Conservation (phyloP, 2,329 filamentous ascomycete species). For the Colletotrichum sp. region DNA sequence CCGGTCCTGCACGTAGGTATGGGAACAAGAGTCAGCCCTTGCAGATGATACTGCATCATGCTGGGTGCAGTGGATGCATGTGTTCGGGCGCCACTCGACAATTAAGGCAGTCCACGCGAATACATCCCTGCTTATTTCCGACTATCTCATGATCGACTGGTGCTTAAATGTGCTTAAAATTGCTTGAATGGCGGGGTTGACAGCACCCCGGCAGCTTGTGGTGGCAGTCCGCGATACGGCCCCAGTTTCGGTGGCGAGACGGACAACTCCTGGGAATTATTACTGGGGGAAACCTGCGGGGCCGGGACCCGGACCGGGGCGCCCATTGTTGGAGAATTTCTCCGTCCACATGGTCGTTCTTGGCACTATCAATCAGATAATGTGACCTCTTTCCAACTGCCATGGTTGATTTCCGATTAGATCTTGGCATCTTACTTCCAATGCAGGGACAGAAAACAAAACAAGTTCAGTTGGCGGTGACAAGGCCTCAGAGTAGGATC, state of each 20-base stretch:
- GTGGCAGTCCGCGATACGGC: neutral
- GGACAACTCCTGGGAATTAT: neutral
- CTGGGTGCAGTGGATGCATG: neutral
- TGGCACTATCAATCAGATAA: slow-evolving; percentile 5
- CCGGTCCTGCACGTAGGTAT: neutral
- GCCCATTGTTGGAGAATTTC: neutral
- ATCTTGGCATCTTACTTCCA: neutral
- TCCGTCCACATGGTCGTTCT: slow-evolving; percentile 12
- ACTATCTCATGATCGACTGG: neutral
- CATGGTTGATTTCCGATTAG: neutral
- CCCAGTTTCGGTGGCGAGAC: neutral
- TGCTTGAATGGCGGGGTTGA: neutral
- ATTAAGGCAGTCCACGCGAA: neutral
- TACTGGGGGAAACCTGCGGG: slow-evolving; percentile 4
- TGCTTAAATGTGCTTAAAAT: neutral
- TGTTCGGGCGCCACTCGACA: neutral
- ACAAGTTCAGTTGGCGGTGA: neutral
- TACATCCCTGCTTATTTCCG: neutral
- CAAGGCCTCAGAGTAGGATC: neutral
- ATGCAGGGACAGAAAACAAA: neutral
- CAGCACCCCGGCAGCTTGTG: neutral
- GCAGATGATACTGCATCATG: neutral
- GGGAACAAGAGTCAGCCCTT: neutral
- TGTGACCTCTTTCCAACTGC: neutral
- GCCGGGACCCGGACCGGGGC: neutral